A percentile compares a stretch with the other conserved stretches of the same genome.
These are phyloP conservation scores for Picocystis sp. DNA, from an alignment of 163 green algal species.

Conservation along the genomic window DNA sequence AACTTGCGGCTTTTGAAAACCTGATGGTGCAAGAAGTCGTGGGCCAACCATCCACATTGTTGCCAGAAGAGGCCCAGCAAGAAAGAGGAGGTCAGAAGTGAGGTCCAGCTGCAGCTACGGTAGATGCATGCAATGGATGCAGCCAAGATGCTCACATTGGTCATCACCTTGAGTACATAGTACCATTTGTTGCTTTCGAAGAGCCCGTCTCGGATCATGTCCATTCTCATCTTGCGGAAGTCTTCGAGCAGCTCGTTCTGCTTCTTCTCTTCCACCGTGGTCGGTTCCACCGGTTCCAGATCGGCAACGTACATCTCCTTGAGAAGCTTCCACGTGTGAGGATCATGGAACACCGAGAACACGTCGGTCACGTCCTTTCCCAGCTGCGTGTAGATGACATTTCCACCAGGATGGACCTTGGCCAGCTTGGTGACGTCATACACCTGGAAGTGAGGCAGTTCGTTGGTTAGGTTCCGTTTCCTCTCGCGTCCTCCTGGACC, in stretches of 20 bases:
- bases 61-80: constrained; percentile 48
- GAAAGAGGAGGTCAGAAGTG: constrained; percentile 18
- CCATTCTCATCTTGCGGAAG: constrained; percentile 31
- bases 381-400: constrained; percentile 34
- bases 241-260: constrained; percentile 11
- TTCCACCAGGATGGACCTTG: constrained; percentile 26
- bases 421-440: constrained; percentile 30
- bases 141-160: too few species aligned
- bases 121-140: constrained; percentile 8
- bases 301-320: constrained; percentile 28
- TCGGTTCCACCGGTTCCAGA: constrained; percentile 10
- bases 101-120: constrained; percentile 3
- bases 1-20: constrained; percentile 28
- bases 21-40: constrained; percentile 61
- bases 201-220: constrained; percentile 29
- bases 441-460: constrained; percentile 15
- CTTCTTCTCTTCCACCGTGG: too few species aligned
- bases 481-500: background rate
- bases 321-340: constrained; percentile 26
- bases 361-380: constrained; percentile 47
- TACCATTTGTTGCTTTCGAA: constrained; percentile 36
- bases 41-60: constrained; percentile 47
- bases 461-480: background rate
- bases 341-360: constrained; percentile 39
- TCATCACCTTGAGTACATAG: constrained; percentile 36